These are phyloP conservation scores for Psophocarpus tetragonolobus DNA, from an alignment of 306 rosid genomes.

Conservation along the genomic window DNA sequence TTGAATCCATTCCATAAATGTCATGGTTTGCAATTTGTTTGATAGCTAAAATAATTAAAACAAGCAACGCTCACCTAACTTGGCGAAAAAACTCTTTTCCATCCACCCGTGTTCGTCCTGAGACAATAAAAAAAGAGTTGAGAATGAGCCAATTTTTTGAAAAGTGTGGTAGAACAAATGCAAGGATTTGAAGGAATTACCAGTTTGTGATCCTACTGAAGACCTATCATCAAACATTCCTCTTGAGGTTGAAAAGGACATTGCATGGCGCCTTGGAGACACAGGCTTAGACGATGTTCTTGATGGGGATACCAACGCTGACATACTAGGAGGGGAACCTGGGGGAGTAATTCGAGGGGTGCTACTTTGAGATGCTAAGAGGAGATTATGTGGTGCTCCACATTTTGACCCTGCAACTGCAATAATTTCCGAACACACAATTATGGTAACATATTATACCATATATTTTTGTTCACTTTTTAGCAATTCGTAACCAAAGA, in stretches of 20 bases:
- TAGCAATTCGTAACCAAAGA: constrained; percentile 8
- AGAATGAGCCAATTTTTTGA: not conserved
- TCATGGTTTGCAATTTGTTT: constrained; percentile 1
- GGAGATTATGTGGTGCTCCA: constrained; percentile 55
- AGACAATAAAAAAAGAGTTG: constrained; percentile 8
- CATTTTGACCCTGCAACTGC: constrained; percentile 44
- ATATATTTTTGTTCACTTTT: not conserved
- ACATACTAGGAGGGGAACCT: constrained; percentile 70
- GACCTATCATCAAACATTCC: constrained; percentile 64
- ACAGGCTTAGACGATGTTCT: constrained; percentile 77
- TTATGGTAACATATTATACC: not conserved
- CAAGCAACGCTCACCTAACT: constrained; percentile 68
- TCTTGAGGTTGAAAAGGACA: constrained; percentile 69
- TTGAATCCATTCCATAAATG: not conserved
- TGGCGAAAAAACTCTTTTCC: constrained; percentile 98
- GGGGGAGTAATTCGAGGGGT: constrained; percentile 83
- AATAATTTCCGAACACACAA: not conserved
- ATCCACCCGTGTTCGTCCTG: constrained; percentile 85
- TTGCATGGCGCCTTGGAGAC: constrained; percentile 77
- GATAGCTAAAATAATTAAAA: not conserved
- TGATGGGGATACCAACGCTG: constrained; percentile 79
- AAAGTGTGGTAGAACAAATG: not conserved
- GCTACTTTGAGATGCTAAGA: constrained; percentile 72
- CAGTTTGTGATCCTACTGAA: constrained; percentile 54
- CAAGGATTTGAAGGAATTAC: constrained; percentile 37